These are phyloP conservation scores for Podospora tetraspora DNA, from an alignment of 495 filamentous ascomycete species.

Conservation along the genomic window DNA sequence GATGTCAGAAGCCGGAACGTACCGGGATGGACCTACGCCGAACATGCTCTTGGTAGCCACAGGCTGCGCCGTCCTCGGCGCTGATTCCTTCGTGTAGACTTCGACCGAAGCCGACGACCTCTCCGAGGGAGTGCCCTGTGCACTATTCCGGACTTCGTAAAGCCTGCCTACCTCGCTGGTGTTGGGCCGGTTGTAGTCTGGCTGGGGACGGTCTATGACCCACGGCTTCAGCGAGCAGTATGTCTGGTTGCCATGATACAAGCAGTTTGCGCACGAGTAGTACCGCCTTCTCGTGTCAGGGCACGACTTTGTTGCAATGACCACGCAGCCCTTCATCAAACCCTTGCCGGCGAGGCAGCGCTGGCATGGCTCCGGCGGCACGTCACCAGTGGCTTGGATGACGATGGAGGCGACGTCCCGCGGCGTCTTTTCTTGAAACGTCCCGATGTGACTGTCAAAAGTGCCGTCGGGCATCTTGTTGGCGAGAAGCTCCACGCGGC, in stretches of 20 bases:
- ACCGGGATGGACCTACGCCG: background rate
- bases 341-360: constrained; percentile 16
- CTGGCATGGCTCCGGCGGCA: constrained; percentile 10
- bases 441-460: background rate
- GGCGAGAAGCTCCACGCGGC: background rate
- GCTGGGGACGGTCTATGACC: background rate
- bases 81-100: background rate
- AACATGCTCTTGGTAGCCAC: background rate
- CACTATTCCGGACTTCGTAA: background rate
- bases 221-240: constrained; percentile 7
- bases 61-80: background rate
- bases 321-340: constrained; percentile 12
- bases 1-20: background rate
- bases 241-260: constrained; percentile 17
- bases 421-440: constrained; percentile 14
- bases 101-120: background rate
- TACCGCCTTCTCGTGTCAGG: constrained; percentile 12
- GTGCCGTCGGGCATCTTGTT: background rate
- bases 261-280: constrained; percentile 20
- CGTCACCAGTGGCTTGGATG: constrained; percentile 26
- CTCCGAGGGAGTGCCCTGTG: background rate
- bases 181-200: background rate
- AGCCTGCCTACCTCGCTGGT: background rate
- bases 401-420: constrained; percentile 27
- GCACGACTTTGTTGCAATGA: constrained; percentile 5